A percentile compares a stretch with the other conserved stretches of the same genome.
Evolutionary conservation across 257 asterid genomes (phyloP).

Genomic region (Gentiana macrophylla): DNA sequence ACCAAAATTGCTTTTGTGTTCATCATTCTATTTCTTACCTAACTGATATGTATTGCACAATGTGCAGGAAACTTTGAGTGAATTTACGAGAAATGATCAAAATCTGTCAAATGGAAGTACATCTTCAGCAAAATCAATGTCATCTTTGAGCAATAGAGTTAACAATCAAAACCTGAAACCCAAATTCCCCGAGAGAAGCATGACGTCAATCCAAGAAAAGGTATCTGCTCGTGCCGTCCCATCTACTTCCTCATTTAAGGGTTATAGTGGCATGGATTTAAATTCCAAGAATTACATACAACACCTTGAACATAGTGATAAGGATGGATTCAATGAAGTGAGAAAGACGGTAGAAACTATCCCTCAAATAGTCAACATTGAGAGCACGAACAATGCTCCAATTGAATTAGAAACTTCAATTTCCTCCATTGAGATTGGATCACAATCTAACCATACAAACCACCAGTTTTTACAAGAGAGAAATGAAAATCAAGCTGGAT

Average conservation of each 20-base stretch:
- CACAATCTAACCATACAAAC: too few relatives aligned
- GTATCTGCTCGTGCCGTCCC: slow-evolving; percentile 21
- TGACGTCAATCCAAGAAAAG: slow-evolving; percentile 43
- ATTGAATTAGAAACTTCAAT: neutral
- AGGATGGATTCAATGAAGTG: slow-evolving; percentile 16
- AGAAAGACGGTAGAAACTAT: slow-evolving; percentile 9
- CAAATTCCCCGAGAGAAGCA: slow-evolving; percentile 49
- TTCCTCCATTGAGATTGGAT: neutral
- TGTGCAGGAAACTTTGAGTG: slow-evolving; percentile 25
- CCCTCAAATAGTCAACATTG: slow-evolving; percentile 14
- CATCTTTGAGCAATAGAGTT: slow-evolving; percentile 28
- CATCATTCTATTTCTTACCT: neutral
- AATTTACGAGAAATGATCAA: slow-evolving; percentile 5
- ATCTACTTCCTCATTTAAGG: slow-evolving; percentile 42
- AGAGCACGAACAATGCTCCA: slow-evolving; percentile 3
- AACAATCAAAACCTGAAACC: slow-evolving; percentile 27
- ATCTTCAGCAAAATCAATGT: slow-evolving; percentile 21
- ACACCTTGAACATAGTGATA: slow-evolving; percentile 18
- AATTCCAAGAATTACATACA: slow-evolving; percentile 20
- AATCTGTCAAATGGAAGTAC: slow-evolving; percentile 12
- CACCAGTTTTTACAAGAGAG: slow-evolving; percentile 9
- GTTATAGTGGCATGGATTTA: slow-evolving; percentile 25
- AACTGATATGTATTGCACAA: slow-evolving; percentile 24
- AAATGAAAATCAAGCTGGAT: slow-evolving; percentile 11
- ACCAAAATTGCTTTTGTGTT: neutral